A percentile compares a stretch with the other conserved stretches of the same genome.
Conservation (phyloP, 2,329 filamentous ascomycete species). For the Fusarium oligoseptatum region DNA sequence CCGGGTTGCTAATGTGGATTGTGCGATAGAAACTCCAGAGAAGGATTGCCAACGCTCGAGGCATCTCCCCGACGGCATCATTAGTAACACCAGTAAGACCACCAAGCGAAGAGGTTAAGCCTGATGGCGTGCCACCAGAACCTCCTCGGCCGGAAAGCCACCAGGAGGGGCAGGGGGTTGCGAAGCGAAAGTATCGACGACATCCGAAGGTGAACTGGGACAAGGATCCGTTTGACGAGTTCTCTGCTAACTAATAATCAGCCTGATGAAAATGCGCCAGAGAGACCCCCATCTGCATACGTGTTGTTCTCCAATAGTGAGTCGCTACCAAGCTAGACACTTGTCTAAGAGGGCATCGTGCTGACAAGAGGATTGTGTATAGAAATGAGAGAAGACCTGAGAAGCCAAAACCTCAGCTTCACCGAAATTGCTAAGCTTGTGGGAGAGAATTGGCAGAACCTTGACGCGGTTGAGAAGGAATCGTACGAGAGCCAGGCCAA, state of each 20-base stretch:
- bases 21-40: constrained; percentile 79
- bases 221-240: background rate
- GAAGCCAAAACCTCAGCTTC: constrained; percentile 81
- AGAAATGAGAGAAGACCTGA: constrained; percentile 84
- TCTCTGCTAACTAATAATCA: constrained; percentile 48
- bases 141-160: constrained; percentile 60
- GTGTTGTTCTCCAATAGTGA: constrained; percentile 88
- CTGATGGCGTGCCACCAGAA: constrained; percentile 66
- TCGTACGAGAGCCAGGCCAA: constrained; percentile 79
- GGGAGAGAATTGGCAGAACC: constrained; percentile 84
- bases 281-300: constrained; percentile 84
- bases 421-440: constrained; percentile 88
- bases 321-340: constrained; percentile 47
- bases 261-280: constrained; percentile 84
- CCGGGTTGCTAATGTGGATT: constrained; percentile 6
- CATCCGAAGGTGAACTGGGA: constrained; percentile 75
- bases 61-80: constrained; percentile 68
- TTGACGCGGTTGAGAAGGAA: constrained; percentile 76
- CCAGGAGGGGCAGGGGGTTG: constrained; percentile 59
- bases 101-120: constrained; percentile 67
- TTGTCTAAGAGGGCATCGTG: background rate
- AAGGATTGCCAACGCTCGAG: constrained; percentile 81
- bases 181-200: constrained; percentile 81
- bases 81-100: constrained; percentile 63
- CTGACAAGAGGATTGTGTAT: constrained; percentile 10